Percentiles rank a stretch among this genome's conserved stretches.
Evolutionary conservation across 495 filamentous ascomycete species (phyloP).

Genomic region (Trichodelitschia bisporula): DNA sequence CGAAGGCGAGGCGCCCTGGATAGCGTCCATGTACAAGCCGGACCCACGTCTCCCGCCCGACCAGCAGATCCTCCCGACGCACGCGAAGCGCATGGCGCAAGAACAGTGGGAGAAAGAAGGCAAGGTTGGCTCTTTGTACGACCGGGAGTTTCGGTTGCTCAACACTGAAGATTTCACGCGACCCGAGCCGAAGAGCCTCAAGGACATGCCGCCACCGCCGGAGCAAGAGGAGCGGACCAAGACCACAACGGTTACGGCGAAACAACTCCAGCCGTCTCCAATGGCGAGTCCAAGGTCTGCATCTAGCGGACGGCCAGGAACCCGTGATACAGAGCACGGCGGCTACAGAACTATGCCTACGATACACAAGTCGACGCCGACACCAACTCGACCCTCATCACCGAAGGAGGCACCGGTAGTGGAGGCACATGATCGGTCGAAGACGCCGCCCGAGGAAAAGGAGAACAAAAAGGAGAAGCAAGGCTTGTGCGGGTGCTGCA

Average conservation of each 20-base stretch:
- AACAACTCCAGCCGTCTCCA: constrained; percentile 10
- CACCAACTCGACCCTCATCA: constrained; percentile 3
- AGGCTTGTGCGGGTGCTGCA: constrained; percentile 13
- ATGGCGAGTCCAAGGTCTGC: constrained; percentile 2
- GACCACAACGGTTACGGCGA: constrained; percentile 3
- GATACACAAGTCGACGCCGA: constrained; percentile 9
- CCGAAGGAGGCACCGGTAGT: constrained; percentile 2
- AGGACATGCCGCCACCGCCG: not conserved
- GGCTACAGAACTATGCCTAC: constrained; percentile 17
- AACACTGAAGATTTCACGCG: constrained; percentile 20
- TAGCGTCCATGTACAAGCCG: constrained; percentile 82
- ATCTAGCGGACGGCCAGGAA: constrained; percentile 6
- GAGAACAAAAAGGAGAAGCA: constrained; percentile 3
- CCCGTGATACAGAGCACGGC: constrained; percentile 16
- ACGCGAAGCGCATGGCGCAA: constrained; percentile 75
- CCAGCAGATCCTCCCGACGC: constrained; percentile 83
- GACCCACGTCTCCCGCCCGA: constrained; percentile 87
- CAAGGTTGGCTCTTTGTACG: constrained; percentile 55
- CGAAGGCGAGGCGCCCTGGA: constrained; percentile 90
- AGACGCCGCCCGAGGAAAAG: constrained; percentile 13
- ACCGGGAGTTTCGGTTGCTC: constrained; percentile 58
- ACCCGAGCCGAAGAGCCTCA: not conserved
- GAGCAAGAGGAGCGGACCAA: constrained; percentile 4
- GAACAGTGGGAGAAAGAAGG: constrained; percentile 89
- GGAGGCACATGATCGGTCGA: constrained; percentile 12